Percentiles rank a stretch among this genome's conserved stretches.
These are phyloP conservation scores for Pleurotus salmoneostramineus DNA, from an alignment of 768 basidiomycete genomes.

Conservation along the genomic window DNA sequence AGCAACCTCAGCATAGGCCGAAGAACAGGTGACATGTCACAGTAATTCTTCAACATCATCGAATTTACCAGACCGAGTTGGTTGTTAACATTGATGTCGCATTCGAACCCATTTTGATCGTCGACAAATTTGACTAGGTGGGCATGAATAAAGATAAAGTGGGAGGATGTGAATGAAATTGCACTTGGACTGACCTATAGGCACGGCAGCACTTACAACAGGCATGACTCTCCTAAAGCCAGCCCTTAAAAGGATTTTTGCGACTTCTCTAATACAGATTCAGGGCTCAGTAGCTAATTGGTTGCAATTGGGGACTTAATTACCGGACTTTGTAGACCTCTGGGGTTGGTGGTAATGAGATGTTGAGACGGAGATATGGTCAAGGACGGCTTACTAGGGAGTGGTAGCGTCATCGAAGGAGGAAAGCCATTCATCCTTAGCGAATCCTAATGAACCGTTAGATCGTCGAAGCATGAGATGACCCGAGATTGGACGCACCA, in stretches of 20 bases:
- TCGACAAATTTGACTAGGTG: conserved; percentile 49
- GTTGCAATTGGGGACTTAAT: neutral
- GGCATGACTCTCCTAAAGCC: conserved; percentile 28
- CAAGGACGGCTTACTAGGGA: conserved; percentile 22
- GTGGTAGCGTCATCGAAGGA: conserved; percentile 17
- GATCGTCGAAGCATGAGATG: neutral
- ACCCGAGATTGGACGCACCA: conserved; percentile 5
- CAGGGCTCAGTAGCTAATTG: neutral
- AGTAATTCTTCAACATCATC: conserved; percentile 47
- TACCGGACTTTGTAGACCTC: conserved; percentile 25
- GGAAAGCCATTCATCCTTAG: conserved; percentile 20
- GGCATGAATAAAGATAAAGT: neutral
- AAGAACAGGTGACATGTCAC: conserved; percentile 38
- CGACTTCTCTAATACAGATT: conserved; percentile 23
- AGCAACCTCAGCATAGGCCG: conserved; percentile 40
- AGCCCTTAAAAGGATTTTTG: conserved; percentile 18
- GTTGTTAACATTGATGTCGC: conserved; percentile 64
- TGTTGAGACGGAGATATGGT: conserved; percentile 2
- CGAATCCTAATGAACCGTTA: conserved; percentile 23
- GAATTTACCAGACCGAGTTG: conserved; percentile 53
- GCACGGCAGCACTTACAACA: conserved; percentile 34
- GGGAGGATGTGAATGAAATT: neutral
- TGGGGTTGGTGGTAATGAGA: conserved; percentile 5
- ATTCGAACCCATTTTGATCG: conserved; percentile 30
- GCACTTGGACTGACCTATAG: conserved; percentile 30